Evolutionary conservation across 768 basidiomycete species (phyloP).

Genomic region (Exsudoporus frostii): DNA sequence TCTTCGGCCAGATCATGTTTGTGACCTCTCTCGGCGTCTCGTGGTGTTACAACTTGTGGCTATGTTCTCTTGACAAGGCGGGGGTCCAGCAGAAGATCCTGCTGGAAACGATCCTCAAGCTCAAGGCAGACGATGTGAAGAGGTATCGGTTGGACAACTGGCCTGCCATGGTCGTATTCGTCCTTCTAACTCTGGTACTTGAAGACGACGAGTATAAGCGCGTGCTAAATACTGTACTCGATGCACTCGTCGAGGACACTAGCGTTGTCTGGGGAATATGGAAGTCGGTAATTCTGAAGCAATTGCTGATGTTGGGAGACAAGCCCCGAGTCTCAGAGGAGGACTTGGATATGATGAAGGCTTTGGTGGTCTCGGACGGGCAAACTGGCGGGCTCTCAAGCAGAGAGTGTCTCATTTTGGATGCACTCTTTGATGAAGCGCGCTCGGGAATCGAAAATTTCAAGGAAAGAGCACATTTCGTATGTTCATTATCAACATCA

Average conservation of each 20-base stretch:
- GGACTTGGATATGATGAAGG: background rate
- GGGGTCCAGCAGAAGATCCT: slow-evolving; percentile 10
- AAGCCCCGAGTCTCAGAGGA: too few relatives aligned
- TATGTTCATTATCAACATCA: background rate
- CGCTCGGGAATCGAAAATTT: background rate
- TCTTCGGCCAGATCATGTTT: slow-evolving; percentile 15
- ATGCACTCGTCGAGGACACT: slow-evolving; percentile 3
- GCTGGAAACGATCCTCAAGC: background rate
- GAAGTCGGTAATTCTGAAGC: background rate
- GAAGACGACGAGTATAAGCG: background rate
- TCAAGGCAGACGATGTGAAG: background rate
- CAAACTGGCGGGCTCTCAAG: background rate
- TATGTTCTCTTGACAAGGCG: slow-evolving; percentile 33
- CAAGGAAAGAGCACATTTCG: background rate
- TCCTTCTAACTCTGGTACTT: slow-evolving; percentile 5
- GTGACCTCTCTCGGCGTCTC: slow-evolving; percentile 22
- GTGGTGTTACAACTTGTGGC: slow-evolving; percentile 30
- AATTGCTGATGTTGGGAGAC: background rate
- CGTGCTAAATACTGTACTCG: background rate
- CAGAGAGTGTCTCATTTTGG: background rate
- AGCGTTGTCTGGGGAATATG: slow-evolving; percentile 2
- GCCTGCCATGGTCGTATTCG: slow-evolving; percentile 11
- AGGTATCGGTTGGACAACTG: slow-evolving; percentile 1
- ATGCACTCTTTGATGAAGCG: background rate
- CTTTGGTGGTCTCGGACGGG: background rate